A percentile compares a stretch with the other conserved stretches of the same genome.
These are phyloP conservation scores for Sparassis latifolia DNA, from an alignment of 1,284 basidiomycete species.

Conservation along the genomic window DNA sequence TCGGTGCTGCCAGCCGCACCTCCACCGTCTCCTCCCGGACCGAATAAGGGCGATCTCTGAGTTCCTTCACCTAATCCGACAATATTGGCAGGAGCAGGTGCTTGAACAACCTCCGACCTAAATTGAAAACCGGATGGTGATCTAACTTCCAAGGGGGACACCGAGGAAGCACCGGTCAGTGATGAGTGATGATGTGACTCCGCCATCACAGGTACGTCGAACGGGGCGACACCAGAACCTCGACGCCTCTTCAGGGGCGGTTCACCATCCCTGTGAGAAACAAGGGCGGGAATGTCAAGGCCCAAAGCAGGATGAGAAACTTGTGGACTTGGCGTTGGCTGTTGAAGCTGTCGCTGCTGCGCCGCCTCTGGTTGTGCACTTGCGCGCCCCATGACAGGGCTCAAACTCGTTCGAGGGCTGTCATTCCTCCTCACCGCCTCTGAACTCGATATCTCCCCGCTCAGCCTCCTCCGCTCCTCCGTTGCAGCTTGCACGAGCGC, in stretches of 20 bases:
- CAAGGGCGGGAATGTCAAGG: not conserved
- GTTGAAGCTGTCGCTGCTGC: not conserved
- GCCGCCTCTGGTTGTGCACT: not conserved
- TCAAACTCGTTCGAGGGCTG: slow-evolving; percentile 14
- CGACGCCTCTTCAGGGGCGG: slow-evolving; percentile 6
- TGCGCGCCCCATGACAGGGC: slow-evolving; percentile 10
- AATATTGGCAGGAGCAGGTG: too few species aligned
- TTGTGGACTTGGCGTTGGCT: not conserved
- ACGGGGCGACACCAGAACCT: not conserved
- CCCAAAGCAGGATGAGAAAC: not conserved
- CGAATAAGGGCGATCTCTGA: not conserved
- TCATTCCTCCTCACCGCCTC: slow-evolving; percentile 7
- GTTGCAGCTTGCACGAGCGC: slow-evolving; percentile 51
- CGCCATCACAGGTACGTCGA: too few species aligned
- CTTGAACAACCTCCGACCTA: not conserved
- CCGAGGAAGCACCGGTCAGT: not conserved
- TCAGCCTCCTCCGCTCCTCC: slow-evolving; percentile 42
- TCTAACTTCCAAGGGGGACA: not conserved
- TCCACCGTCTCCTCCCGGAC: not conserved
- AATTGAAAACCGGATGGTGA: not conserved
- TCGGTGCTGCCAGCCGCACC: too few species aligned
- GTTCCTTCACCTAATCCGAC: not conserved
- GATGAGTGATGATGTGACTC: too few species aligned
- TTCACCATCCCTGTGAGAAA: not conserved
- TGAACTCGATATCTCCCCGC: slow-evolving; percentile 21